phyloP scores from a whole-genome alignment of 805 yeast species.

The Starmera caribaea region DNA sequence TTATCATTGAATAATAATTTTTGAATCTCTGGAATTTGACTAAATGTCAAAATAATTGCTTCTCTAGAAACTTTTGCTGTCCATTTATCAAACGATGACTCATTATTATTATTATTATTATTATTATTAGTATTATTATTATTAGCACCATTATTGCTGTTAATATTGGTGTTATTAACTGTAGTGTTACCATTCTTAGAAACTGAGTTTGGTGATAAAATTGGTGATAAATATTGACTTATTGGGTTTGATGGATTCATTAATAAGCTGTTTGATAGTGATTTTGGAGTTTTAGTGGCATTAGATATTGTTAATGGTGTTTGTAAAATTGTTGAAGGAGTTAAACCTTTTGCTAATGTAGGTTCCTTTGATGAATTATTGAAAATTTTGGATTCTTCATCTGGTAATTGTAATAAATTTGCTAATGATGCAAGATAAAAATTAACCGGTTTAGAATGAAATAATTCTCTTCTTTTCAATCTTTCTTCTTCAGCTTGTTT shows the following conservation, averaged over 20 bases:
- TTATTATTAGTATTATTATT: too few relatives aligned
- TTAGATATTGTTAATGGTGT: conserved; percentile 19
- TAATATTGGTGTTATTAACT: too few relatives aligned
- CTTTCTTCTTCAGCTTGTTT: conserved; percentile 12
- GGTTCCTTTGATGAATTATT: conserved; percentile 8
- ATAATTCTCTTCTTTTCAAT: conserved; percentile 15
- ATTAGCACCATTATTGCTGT: neutral
- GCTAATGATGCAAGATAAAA: conserved; percentile 19
- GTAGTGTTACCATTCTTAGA: conserved; percentile 2
- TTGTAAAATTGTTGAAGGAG: conserved; percentile 20
- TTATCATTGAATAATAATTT: conserved; percentile 10
- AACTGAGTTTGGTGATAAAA: conserved; percentile 11
- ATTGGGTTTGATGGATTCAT: conserved; percentile 1
- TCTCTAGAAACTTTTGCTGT: conserved; percentile 12
- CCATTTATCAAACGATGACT: conserved; percentile 11
- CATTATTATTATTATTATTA: too few relatives aligned
- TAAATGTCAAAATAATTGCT: conserved; percentile 14
- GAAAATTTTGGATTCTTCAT: conserved; percentile 16
- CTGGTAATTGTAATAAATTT: conserved; percentile 14
- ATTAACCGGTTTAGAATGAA: conserved; percentile 11
- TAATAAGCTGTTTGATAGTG: conserved; percentile 8
- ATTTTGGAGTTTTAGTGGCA: conserved; percentile 16
- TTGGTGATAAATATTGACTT: conserved; percentile 14
- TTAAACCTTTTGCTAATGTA: conserved; percentile 14
- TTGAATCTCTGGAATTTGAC: conserved; percentile 11